A percentile compares a stretch with the other conserved stretches of the same genome.
Evolutionary conservation across 805 yeast genomes (phyloP).

Genomic region (Pichia sporocuriosa): DNA sequence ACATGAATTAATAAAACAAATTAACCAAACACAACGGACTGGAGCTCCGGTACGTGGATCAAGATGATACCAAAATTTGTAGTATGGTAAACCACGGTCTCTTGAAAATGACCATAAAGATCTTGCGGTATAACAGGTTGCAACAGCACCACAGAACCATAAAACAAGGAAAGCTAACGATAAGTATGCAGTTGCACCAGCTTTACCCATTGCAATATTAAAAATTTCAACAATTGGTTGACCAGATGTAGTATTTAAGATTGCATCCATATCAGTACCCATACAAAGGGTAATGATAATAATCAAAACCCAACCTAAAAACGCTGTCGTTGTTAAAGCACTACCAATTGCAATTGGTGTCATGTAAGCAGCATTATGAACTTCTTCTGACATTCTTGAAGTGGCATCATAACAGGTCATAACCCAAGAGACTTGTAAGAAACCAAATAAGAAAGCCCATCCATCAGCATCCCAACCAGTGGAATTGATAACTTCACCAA

Average conservation of each 20-base stretch:
- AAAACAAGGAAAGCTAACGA: slow-evolving; percentile 42
- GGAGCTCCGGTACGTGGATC: slow-evolving; percentile 37
- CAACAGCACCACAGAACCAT: slow-evolving; percentile 48
- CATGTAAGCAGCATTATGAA: slow-evolving; percentile 44
- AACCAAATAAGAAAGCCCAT: slow-evolving; percentile 52
- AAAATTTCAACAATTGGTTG: slow-evolving; percentile 49
- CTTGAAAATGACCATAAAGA: slow-evolving; percentile 53
- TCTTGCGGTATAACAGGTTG: slow-evolving; percentile 43
- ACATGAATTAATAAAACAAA: slow-evolving; percentile 35
- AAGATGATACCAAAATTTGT: slow-evolving; percentile 37
- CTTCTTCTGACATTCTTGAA: slow-evolving; percentile 50
- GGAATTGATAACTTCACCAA: slow-evolving; percentile 38
- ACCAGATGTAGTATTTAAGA: slow-evolving; percentile 34
- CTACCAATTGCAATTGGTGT: slow-evolving; percentile 56
- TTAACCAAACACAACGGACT: slow-evolving; percentile 38
- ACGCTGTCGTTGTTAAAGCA: slow-evolving; percentile 43
- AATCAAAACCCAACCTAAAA: slow-evolving; percentile 43
- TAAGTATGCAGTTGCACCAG: slow-evolving; percentile 47
- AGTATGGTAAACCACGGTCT: slow-evolving; percentile 46
- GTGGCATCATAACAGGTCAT: slow-evolving; percentile 53
- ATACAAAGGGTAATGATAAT: slow-evolving; percentile 42
- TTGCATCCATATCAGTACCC: slow-evolving; percentile 32
- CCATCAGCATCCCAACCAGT: slow-evolving; percentile 49
- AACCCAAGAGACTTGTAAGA: slow-evolving; percentile 54
- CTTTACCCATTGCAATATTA: slow-evolving; percentile 44